Percentiles rank a stretch among this genome's conserved stretches.
These are phyloP conservation scores for Mucor ambiguus DNA, from an alignment of 371 early-diverging fungal species.

Conservation along the genomic window DNA sequence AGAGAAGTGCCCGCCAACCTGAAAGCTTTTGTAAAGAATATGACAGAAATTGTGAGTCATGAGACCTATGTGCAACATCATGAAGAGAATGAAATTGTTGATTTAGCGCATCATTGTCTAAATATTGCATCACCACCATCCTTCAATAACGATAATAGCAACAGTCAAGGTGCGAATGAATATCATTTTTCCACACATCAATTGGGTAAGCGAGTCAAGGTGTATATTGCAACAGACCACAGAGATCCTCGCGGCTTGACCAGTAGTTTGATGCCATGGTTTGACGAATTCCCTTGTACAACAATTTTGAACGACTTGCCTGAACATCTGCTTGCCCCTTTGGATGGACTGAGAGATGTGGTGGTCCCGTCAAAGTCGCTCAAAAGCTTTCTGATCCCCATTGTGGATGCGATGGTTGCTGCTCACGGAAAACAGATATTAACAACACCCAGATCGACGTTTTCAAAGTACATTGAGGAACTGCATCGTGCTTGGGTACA, in stretches of 20 bases:
- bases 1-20: conserved; percentile 26
- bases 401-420: conserved; percentile 51
- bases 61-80: background rate
- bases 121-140: background rate
- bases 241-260: conserved; percentile 27
- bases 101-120: background rate
- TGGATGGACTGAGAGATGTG: conserved; percentile 30
- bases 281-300: conserved; percentile 41
- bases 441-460: conserved; percentile 48
- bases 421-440: conserved; percentile 38
- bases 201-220: background rate
- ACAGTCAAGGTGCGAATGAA: background rate
- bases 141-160: background rate
- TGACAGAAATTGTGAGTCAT: conserved; percentile 18
- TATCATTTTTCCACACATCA: background rate
- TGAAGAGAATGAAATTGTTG: background rate
- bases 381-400: conserved; percentile 29
- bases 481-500: conserved; percentile 35
- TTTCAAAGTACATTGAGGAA: conserved; percentile 43
- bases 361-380: conserved; percentile 36
- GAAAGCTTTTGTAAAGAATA: conserved; percentile 17
- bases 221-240: conserved; percentile 49
- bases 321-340: conserved; percentile 24
- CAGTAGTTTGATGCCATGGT: conserved; percentile 35
- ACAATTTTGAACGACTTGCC: conserved; percentile 39